phyloP scores from a whole-genome alignment of 495 filamentous ascomycete species.

The Sordaria brevicollis region DNA sequence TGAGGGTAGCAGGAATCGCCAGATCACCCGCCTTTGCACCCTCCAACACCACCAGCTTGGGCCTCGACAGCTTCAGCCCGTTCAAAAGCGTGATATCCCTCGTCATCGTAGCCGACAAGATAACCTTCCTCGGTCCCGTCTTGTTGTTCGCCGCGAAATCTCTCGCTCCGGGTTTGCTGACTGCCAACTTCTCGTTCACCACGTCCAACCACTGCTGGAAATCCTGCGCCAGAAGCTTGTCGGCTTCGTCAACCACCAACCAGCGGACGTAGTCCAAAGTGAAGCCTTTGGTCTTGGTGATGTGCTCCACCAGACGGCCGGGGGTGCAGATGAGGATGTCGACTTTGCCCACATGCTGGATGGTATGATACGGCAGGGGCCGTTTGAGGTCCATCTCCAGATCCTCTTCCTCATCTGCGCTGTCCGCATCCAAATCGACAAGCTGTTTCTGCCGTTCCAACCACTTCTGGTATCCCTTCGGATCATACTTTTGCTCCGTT shows the following conservation, averaged over 20 bases:
- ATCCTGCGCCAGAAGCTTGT: slow-evolving; percentile 79
- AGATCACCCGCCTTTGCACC: slow-evolving; percentile 32
- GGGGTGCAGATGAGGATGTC: slow-evolving; percentile 91
- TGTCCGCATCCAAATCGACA: slow-evolving; percentile 11
- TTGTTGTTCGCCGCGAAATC: slow-evolving; percentile 41
- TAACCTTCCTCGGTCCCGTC: slow-evolving; percentile 53
- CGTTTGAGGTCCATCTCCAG: slow-evolving; percentile 3
- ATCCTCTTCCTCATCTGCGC: slow-evolving; percentile 8
- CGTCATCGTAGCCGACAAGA: slow-evolving; percentile 92
- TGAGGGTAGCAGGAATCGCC: slow-evolving; percentile 56
- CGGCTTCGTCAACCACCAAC: slow-evolving; percentile 90
- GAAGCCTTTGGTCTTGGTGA: slow-evolving; percentile 74
- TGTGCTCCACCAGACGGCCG: slow-evolving; percentile 83
- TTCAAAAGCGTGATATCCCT: slow-evolving; percentile 72
- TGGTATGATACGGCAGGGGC: slow-evolving; percentile 50
- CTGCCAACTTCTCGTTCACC: slow-evolving; percentile 52
- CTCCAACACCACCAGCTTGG: slow-evolving; percentile 67
- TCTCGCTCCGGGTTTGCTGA: slow-evolving; percentile 22
- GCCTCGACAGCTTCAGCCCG: slow-evolving; percentile 59
- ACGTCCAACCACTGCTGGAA: slow-evolving; percentile 85
- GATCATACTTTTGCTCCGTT: slow-evolving; percentile 39
- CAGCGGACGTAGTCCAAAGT: slow-evolving; percentile 63
- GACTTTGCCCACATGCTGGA: slow-evolving; percentile 54
- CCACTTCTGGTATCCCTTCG: slow-evolving; percentile 20
- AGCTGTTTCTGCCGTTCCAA: slow-evolving; percentile 7